A percentile compares a stretch with the other conserved stretches of the same genome.
Conservation (phyloP, 305 asterid species). For the Caryopteris hybrid region DNA sequence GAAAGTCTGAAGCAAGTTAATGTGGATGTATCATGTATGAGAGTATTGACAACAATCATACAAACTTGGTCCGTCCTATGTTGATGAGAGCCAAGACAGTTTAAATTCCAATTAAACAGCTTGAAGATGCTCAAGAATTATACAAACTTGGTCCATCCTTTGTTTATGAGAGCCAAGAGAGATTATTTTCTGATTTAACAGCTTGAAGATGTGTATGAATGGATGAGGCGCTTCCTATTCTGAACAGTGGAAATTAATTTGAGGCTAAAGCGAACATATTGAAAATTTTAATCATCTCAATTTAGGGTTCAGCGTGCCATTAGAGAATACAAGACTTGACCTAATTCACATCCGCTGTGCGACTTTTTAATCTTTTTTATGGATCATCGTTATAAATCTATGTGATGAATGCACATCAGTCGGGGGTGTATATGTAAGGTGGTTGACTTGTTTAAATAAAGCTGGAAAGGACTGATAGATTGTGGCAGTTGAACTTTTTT, state of each 20-base stretch:
- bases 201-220: neutral
- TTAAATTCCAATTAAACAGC: neutral
- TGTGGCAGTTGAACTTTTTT: neutral
- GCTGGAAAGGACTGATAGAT: conserved; percentile 6
- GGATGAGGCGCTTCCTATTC: neutral
- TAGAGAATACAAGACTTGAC: neutral
- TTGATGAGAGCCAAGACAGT: neutral
- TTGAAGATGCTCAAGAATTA: neutral
- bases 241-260: neutral
- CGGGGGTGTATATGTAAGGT: neutral
- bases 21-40: neutral
- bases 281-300: neutral
- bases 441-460: neutral
- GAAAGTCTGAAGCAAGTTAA: neutral
- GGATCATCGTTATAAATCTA: neutral
- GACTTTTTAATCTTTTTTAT: conserved; percentile 4
- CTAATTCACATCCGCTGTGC: neutral
- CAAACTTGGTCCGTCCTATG: neutral
- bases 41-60: neutral
- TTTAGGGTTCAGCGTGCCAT: neutral
- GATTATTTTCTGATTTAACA: neutral
- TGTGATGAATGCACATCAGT: conserved; percentile 2
- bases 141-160: neutral
- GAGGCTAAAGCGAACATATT: neutral
- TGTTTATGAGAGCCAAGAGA: neutral